Base-by-base conservation (phyloP, 2,329 filamentous ascomycete species). In the Fusarium subglutinans region DNA sequence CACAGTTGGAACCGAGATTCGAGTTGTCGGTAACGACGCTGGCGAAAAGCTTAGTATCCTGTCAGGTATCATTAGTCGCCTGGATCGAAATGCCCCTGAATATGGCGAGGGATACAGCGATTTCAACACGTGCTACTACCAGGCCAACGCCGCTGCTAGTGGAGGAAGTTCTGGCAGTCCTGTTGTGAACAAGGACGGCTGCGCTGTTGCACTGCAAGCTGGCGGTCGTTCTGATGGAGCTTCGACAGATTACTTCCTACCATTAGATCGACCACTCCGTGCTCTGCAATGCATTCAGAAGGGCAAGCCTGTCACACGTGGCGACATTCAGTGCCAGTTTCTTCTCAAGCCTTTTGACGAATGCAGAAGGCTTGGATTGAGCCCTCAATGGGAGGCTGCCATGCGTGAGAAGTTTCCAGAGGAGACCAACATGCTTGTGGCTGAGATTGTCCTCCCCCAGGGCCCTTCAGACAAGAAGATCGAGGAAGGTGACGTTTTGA, bases 81-180 rank as follows among this genome's bases (percentile, higher is more conserved):
- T 99, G 68, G 96, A 99, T 80, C 91, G 96, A 76, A 99, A 99
- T 83, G 97, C 97, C 4, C 96, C 96, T 22, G 96, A 99, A 80
- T 98, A 99, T 78, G 96, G 96, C 63, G 96, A 98, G 73, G 96
- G 96, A 35, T 99, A 99, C 83, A 96, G 95, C 82, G 96, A 99
- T 81, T 99, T 99, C 89, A 99, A 93, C 82, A 92, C 90, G 56
- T 92, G 97, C 82, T 99, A 99, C 86, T 98, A 98, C 78, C 96
- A 99, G 85, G 96, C 97, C 73, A 97, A 97, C 20, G 97, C 96
- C 8, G 96, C 96, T 9, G 97, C 96, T 6, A 98, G 95, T 82
- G 96, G 96, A 76, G 96, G 96, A 76, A 98, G 94, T 85, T 99
- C 96, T n/a, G 96, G 96, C 72, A 97, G 94, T 90, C 96, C 96